phyloP scores from a whole-genome alignment of 2,329 filamentous ascomycete species.

The Trichoderma gracile region DNA sequence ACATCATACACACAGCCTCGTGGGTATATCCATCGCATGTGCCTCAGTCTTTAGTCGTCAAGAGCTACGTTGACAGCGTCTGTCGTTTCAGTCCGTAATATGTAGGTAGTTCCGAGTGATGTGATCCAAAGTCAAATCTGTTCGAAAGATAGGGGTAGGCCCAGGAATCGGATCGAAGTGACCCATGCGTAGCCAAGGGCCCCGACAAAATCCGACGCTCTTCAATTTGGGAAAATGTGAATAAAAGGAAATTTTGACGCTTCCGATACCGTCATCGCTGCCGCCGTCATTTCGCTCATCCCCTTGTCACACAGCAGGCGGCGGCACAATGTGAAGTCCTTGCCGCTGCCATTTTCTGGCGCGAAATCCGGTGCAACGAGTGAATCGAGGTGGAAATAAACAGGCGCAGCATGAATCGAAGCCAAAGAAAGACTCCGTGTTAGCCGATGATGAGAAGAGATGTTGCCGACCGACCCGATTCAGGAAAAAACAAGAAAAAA shows the following conservation, averaged over 20 bases:
- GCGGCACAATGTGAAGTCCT: neutral
- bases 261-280: slow-evolving; percentile 20
- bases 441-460: slow-evolving; percentile 32
- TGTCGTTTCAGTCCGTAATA: slow-evolving; percentile 39
- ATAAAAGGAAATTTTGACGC: slow-evolving; percentile 27
- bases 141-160: slow-evolving; percentile 34
- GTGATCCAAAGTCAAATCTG: slow-evolving; percentile 38
- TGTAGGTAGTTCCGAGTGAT: slow-evolving; percentile 39
- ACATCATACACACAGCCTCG: slow-evolving; percentile 42
- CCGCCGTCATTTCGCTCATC: slow-evolving; percentile 22
- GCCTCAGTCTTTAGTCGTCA: slow-evolving; percentile 41
- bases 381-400: neutral
- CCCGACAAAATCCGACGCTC: slow-evolving; percentile 33
- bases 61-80: slow-evolving; percentile 40
- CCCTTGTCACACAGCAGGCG: slow-evolving; percentile 15
- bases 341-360: slow-evolving; percentile 1
- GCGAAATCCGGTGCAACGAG: slow-evolving; percentile 1
- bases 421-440: slow-evolving; percentile 36
- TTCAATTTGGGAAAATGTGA: slow-evolving; percentile 25
- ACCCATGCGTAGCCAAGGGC: slow-evolving; percentile 36
- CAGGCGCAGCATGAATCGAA: slow-evolving; percentile 20
- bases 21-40: slow-evolving; percentile 47
- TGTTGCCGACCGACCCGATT: slow-evolving; percentile 34
- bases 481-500: slow-evolving; percentile 34
- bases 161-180: slow-evolving; percentile 32